Base-by-base conservation (phyloP, 2,329 filamentous ascomycete genomes). In the Scolecobasidium constrictum region DNA sequence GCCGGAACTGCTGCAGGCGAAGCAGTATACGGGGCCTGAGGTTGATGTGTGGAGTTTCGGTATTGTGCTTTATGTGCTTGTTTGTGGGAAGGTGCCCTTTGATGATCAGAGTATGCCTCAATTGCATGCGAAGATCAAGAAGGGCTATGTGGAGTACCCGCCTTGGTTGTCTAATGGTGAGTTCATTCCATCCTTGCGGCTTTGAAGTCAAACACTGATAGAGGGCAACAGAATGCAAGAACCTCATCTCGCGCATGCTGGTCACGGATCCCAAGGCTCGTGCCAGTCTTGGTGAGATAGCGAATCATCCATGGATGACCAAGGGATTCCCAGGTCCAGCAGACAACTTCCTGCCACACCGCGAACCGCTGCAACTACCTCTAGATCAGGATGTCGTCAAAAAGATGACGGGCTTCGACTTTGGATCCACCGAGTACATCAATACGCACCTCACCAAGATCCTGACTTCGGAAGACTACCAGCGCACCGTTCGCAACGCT, bases 31-130 rank as follows among this genome's bases (percentile, higher is more conserved):
- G 2, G 92, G 92, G 0, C 92, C 92, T 1, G 92, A 98, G 59
- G 92, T 98, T 20, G 92, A 98, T 57, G 77, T 96, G 1, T 98
- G 92, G 92, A 96, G 92, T 66, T 96, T 96, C 63, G 92, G 92
- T 17, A 95, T 98, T 53, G 92, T 98, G 11, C 74, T 98, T 12
- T 98, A 96, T 55, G 92, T 98, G 45, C 66, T 98, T 48, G 92
- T 96, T 3, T 96, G 92, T 58, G 92, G 92, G 41, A 96, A 96
- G 62, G 92, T 98, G 3, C 92, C 92, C 0, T 98, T 98, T 56
- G 92, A 98, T 59, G 92, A 98, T 58, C 92, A 98, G 65, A 95
- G 88, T 66, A 98, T 98, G 87, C 92, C 90, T 26, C 88, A 94
- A 49, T 70, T 98, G 38, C 92, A 98, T 64, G 88, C 90, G 46